Evolutionary conservation across 2,329 filamentous ascomycete species (phyloP).

Genomic region (Zalaria sp.): DNA sequence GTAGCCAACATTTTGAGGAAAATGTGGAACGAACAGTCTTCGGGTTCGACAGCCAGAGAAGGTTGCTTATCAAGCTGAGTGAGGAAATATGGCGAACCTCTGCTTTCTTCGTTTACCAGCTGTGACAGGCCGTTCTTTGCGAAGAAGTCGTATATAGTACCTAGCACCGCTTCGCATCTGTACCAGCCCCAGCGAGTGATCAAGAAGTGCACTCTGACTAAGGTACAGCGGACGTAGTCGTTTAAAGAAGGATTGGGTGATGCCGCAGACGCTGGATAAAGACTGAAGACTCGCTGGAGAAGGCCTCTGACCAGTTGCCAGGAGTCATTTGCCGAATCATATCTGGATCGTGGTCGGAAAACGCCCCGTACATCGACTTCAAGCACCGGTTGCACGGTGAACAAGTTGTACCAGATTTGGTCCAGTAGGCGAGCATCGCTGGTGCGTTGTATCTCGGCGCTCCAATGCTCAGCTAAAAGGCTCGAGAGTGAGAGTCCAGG

Average conservation of each 20-base stretch:
- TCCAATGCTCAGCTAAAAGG: conserved; percentile 1
- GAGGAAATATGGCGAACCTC: conserved; percentile 40
- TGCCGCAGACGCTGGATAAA: conserved; percentile 29
- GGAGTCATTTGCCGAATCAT: conserved; percentile 26
- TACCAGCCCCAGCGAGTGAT: conserved; percentile 43
- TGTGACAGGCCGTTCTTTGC: conserved; percentile 37
- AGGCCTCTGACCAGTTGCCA: conserved; percentile 36
- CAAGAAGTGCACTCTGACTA: conserved; percentile 39
- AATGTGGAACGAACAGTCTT: conserved; percentile 44
- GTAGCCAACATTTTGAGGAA: conserved; percentile 42
- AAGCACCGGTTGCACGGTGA: conserved; percentile 37
- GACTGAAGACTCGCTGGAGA: conserved; percentile 30
- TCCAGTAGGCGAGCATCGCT: conserved; percentile 14
- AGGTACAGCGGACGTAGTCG: conserved; percentile 36
- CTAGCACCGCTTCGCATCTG: conserved; percentile 39
- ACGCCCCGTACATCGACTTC: conserved; percentile 39
- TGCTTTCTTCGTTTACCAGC: conserved; percentile 36
- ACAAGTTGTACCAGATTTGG: conserved; percentile 28
- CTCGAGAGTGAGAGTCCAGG: conserved; percentile 1
- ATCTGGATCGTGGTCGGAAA: conserved; percentile 25
- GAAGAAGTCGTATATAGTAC: conserved; percentile 45
- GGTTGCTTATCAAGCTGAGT: conserved; percentile 32
- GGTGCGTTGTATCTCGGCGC: background rate
- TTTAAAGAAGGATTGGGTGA: conserved; percentile 34
- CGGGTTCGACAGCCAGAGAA: conserved; percentile 27